Percentiles rank a stretch among this genome's conserved stretches.
Conservation (phyloP, 495 filamentous ascomycete species). For the Penicillium odoratum region DNA sequence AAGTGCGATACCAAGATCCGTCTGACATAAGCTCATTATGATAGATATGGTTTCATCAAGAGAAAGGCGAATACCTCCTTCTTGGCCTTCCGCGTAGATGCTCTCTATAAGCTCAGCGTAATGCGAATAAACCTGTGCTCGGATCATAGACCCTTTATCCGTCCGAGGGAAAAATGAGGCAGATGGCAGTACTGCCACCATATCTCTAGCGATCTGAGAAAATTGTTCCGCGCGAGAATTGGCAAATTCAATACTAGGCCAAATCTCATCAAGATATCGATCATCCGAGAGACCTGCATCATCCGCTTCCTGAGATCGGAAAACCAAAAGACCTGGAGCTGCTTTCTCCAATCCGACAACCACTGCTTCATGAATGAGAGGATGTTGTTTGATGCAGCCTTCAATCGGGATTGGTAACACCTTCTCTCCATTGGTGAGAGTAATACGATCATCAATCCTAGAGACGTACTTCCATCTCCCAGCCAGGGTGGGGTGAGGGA, state of each 20-base stretch:
- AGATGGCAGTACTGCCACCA: slow-evolving; percentile 47
- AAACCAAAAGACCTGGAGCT: slow-evolving; percentile 55
- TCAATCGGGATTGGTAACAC: slow-evolving; percentile 65
- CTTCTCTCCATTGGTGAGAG: slow-evolving; percentile 68
- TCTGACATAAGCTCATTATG: slow-evolving; percentile 41
- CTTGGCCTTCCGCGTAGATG: slow-evolving; percentile 41
- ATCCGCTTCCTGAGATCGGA: slow-evolving; percentile 37
- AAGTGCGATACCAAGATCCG: slow-evolving; percentile 42
- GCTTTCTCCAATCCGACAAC: slow-evolving; percentile 56
- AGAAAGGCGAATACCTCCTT: slow-evolving; percentile 36
- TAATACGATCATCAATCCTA: slow-evolving; percentile 63
- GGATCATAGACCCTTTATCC: slow-evolving; percentile 58
- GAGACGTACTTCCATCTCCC: slow-evolving; percentile 65
- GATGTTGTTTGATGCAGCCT: slow-evolving; percentile 51
- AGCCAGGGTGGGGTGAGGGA: slow-evolving; percentile 56
- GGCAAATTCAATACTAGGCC: slow-evolving; percentile 48
- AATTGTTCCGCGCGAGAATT: slow-evolving; percentile 54
- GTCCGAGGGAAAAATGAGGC: slow-evolving; percentile 48
- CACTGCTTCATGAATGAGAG: slow-evolving; percentile 54
- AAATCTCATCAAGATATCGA: slow-evolving; percentile 46
- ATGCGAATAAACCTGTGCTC: slow-evolving; percentile 49
- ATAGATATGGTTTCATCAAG: slow-evolving; percentile 39
- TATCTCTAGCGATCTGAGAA: slow-evolving; percentile 55
- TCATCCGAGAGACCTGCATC: slow-evolving; percentile 33
- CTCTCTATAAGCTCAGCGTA: slow-evolving; percentile 51